phyloP scores from a whole-genome alignment of 208 protist genomes.

The Trypanosomatidae sp. region DNA sequence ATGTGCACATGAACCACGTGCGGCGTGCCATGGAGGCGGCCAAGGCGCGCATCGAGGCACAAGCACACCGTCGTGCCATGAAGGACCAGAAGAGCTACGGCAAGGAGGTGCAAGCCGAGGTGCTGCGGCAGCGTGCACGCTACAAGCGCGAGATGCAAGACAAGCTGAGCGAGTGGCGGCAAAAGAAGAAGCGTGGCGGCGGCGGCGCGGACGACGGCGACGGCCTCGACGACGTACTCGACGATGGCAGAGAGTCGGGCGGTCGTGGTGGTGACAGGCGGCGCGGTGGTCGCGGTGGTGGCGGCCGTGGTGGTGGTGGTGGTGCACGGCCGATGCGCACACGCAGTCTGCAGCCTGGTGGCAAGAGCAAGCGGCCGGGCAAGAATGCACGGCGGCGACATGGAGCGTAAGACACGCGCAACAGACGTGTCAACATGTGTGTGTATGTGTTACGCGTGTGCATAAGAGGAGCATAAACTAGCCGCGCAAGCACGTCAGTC shows the following conservation, averaged over 20 bases:
- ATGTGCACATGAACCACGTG: conserved; percentile 92
- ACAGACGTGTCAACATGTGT: background rate
- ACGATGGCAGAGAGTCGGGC: conserved; percentile 1
- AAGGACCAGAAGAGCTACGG: conserved; percentile 93
- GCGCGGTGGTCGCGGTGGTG: background rate
- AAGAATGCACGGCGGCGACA: conserved; percentile 68
- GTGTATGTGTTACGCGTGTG: background rate
- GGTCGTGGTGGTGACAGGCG: conserved; percentile 5
- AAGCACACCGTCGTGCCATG: conserved; percentile 77
- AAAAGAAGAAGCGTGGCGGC: conserved; percentile 67
- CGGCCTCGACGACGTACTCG: conserved; percentile 26
- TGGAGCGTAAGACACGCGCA: background rate
- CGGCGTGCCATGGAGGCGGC: conserved; percentile 74
- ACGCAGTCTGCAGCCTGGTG: conserved; percentile 46
- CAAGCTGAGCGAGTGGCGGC: conserved; percentile 72
- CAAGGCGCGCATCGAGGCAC: conserved; percentile 67
- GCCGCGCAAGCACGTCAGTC: no score
- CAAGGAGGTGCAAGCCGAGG: conserved; percentile 92
- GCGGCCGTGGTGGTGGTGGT: background rate
- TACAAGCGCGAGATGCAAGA: conserved; percentile 89
- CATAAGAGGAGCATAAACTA: background rate
- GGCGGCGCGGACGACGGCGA: conserved; percentile 51
- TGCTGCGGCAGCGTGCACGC: conserved; percentile 86
- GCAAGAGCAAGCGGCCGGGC: conserved; percentile 60
- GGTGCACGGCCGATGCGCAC: conserved; percentile 6